phyloP scores from a whole-genome alignment of 139 green algal genomes.

The Marvania coccoides region DNA sequence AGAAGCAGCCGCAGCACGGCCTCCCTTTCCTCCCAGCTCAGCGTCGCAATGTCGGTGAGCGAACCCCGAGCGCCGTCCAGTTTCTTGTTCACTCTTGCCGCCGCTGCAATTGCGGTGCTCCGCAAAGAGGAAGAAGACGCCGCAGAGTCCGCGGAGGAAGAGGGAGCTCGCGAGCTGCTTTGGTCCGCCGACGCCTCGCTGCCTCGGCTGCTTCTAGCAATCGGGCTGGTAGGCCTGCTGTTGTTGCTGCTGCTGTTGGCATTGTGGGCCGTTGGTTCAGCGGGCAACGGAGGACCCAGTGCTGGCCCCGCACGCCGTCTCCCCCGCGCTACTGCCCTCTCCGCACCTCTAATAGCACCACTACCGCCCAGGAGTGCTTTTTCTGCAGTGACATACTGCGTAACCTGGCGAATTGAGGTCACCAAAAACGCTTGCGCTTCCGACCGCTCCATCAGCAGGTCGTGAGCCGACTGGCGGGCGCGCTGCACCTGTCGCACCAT shows the following conservation, averaged over 20 bases:
- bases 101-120: neutral
- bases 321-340: neutral
- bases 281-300: too few species aligned
- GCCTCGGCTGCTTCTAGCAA: neutral
- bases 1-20: constrained; percentile 77
- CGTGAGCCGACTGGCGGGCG: constrained; percentile 64
- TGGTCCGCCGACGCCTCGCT: neutral
- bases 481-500: constrained; percentile 53
- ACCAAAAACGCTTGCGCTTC: constrained; percentile 91
- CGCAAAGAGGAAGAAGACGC: too few species aligned
- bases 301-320: neutral
- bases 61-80: neutral
- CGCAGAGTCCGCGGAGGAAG: too few species aligned
- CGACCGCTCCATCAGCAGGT: constrained; percentile 72
- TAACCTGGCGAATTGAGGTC: constrained; percentile 57
- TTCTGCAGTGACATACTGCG: neutral
- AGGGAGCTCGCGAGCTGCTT: too few species aligned
- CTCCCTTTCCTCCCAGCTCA: constrained; percentile 80
- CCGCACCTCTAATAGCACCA: too few species aligned
- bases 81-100: neutral
- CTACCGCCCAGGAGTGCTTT: too few species aligned
- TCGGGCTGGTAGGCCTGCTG: neutral
- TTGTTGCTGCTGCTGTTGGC: neutral
- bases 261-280: too few species aligned
- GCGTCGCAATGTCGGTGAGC: constrained; percentile 53